A percentile compares a stretch with the other conserved stretches of the same genome.
phyloP scores from a whole-genome alignment of 441 rosid species.

The Corymbia citriodora region DNA sequence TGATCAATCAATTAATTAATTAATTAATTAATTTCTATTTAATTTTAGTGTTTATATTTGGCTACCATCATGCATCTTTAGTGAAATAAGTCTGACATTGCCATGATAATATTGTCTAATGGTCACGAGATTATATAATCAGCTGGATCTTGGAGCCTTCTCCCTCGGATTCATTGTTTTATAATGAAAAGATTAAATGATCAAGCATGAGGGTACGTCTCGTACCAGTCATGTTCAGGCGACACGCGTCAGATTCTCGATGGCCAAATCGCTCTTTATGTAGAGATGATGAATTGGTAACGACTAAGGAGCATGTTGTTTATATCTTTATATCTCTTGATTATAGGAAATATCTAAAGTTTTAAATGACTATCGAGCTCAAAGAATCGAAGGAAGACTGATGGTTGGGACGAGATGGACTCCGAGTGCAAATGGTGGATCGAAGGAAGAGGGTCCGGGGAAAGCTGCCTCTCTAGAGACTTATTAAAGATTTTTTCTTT shows the following conservation, averaged over 20 bases:
- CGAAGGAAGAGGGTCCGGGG: neutral
- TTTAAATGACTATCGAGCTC: neutral
- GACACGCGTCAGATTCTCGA: neutral
- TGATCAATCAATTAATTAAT: neutral
- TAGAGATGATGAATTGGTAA: neutral
- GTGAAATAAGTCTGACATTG: neutral
- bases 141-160: neutral
- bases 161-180: neutral
- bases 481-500: neutral
- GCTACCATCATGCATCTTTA: neutral
- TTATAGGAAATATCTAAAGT: neutral
- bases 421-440: neutral
- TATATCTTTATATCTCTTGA: no score
- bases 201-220: neutral
- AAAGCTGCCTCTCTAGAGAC: neutral
- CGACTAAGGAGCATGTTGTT: neutral
- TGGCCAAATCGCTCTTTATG: neutral
- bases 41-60: neutral
- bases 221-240: neutral
- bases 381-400: neutral
- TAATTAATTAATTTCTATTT: neutral
- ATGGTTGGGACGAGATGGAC: neutral
- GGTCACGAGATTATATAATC: neutral
- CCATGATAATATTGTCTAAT: neutral
- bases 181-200: neutral